These are phyloP conservation scores for Casuarina cunninghamiana DNA, from an alignment of 306 rosid genomes.

Conservation along the genomic window DNA sequence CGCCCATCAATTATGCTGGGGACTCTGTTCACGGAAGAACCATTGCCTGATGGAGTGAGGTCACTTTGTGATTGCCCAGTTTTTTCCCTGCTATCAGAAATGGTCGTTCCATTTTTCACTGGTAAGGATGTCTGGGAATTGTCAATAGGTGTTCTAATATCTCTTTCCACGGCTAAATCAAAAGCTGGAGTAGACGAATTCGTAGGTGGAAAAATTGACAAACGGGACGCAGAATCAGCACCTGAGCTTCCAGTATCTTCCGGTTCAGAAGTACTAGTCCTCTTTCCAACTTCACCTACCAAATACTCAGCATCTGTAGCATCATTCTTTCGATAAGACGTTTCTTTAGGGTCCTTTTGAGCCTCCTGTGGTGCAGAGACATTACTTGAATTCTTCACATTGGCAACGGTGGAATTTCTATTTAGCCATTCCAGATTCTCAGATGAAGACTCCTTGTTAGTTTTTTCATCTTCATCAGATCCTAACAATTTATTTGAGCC, in stretches of 20 bases:
- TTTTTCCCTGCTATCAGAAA: slow-evolving; percentile 28
- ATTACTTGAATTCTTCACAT: slow-evolving; percentile 16
- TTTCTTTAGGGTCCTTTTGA: slow-evolving; percentile 23
- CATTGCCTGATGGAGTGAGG: slow-evolving; percentile 6
- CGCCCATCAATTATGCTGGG: slow-evolving; percentile 33
- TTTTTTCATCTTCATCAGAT: slow-evolving; percentile 25
- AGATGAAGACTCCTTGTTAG: slow-evolving; percentile 8
- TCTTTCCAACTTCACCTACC: slow-evolving; percentile 24
- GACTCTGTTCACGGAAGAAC: slow-evolving; percentile 24
- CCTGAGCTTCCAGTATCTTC: slow-evolving; percentile 16
- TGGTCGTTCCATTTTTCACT: slow-evolving; percentile 21
- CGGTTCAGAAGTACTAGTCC: slow-evolving; percentile 27
- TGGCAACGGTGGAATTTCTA: slow-evolving; percentile 21
- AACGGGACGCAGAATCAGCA: slow-evolving; percentile 30
- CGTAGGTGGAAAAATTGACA: slow-evolving; percentile 32
- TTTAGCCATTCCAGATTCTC: slow-evolving; percentile 28
- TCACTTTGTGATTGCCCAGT: slow-evolving; percentile 33
- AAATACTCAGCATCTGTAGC: slow-evolving; percentile 27
- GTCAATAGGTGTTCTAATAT: slow-evolving; percentile 26
- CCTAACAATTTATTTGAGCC: slow-evolving; percentile 23
- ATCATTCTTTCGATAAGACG: slow-evolving; percentile 19
- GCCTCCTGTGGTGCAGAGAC: slow-evolving; percentile 28
- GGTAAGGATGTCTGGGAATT: slow-evolving; percentile 25
- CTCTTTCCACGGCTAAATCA: slow-evolving; percentile 26
- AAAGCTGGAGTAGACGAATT: slow-evolving; percentile 27